Conservation (phyloP, 2,329 filamentous ascomycete species). For the Xylariales sp. region DNA sequence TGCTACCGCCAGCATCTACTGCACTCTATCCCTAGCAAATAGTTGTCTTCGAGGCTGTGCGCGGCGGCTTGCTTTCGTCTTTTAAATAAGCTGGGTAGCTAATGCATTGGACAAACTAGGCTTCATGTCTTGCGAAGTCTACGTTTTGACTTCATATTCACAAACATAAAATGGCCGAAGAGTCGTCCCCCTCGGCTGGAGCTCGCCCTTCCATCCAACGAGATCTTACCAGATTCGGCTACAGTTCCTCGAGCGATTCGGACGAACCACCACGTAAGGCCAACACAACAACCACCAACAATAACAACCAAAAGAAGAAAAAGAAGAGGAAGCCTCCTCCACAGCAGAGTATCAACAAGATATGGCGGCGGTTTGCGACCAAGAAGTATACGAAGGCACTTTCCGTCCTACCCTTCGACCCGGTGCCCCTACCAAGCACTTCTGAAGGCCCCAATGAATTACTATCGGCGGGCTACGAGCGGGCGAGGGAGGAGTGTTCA, state of each 20-base stretch:
- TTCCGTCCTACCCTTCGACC: conserved; percentile 72
- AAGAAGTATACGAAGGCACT: conserved; percentile 74
- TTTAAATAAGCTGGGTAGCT: neutral
- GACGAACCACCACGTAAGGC: conserved; percentile 56
- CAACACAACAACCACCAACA: conserved; percentile 46
- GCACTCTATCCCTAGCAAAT: neutral
- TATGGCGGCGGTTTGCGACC: conserved; percentile 72
- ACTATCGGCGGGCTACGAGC: conserved; percentile 69
- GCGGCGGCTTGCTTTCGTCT: neutral
- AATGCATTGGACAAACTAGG: conserved; percentile 10
- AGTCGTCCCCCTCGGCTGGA: conserved; percentile 24
- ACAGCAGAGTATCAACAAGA: conserved; percentile 73
- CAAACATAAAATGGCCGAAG: conserved; percentile 26
- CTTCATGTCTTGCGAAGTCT: neutral
- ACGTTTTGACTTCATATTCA: neutral
- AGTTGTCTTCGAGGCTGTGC: neutral
- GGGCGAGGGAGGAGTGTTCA: conserved; percentile 72
- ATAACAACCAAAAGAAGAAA: conserved; percentile 64
- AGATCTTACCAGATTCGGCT: conserved; percentile 53
- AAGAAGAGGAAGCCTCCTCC: conserved; percentile 69
- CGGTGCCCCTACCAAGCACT: conserved; percentile 63
- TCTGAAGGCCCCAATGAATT: conserved; percentile 69
- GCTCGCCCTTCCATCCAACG: conserved; percentile 34
- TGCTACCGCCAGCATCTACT: neutral
- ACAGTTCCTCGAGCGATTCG: conserved; percentile 63